These are phyloP conservation scores for Leishmania arabica DNA, from an alignment of 208 protist species.

Conservation along the genomic window DNA sequence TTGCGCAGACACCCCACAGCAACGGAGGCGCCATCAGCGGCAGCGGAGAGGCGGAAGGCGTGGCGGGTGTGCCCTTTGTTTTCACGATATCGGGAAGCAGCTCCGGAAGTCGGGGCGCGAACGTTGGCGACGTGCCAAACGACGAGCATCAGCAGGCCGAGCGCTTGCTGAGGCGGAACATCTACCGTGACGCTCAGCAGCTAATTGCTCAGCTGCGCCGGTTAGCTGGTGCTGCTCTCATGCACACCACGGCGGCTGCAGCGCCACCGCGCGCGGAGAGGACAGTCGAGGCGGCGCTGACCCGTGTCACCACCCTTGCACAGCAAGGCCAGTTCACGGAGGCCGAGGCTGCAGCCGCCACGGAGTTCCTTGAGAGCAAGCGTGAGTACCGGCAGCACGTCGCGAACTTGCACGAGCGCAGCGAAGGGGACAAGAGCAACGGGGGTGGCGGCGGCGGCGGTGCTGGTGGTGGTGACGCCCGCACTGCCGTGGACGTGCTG, in stretches of 20 bases:
- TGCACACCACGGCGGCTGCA: background rate
- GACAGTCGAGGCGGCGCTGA: constrained; percentile 16
- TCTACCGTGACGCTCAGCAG: constrained; percentile 17
- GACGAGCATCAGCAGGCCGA: constrained; percentile 1
- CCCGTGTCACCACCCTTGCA: constrained; percentile 30
- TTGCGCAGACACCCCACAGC: constrained; percentile 13
- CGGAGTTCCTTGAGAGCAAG: constrained; percentile 54
- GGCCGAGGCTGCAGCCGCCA: constrained; percentile 46
- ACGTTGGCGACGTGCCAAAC: background rate
- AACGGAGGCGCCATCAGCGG: background rate
- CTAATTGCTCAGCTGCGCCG: constrained; percentile 19
- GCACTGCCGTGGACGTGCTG: constrained; percentile 43
- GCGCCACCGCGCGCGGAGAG: background rate
- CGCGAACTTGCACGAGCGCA: background rate
- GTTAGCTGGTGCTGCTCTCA: background rate
- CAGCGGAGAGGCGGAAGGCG: background rate
- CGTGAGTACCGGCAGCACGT: constrained; percentile 52
- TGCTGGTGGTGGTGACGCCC: constrained; percentile 32
- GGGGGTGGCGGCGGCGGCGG: background rate
- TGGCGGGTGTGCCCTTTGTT: background rate
- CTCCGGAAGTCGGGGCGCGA: background rate
- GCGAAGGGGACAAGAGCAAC: background rate
- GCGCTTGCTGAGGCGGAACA: constrained; percentile 7
- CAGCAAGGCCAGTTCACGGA: constrained; percentile 40
- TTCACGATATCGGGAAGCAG: background rate